A percentile compares a stretch with the other conserved stretches of the same genome.
Conservation (phyloP, 2,329 filamentous ascomycete species). For the Aspergillus nomiae region DNA sequence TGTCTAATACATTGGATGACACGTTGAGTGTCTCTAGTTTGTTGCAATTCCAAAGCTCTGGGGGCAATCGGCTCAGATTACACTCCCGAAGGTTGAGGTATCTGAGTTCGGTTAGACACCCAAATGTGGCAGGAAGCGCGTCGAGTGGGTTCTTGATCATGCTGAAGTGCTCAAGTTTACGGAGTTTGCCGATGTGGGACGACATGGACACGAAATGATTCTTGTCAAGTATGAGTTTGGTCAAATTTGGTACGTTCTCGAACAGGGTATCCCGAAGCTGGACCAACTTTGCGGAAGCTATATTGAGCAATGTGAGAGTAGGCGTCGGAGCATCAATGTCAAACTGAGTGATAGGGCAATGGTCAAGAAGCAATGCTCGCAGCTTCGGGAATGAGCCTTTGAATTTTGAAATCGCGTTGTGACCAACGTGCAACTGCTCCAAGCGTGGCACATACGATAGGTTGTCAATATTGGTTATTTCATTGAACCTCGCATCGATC, state of each 20-base stretch:
- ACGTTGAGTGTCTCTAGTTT: constrained; percentile 90
- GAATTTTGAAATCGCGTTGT: constrained; percentile 90
- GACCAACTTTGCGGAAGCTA: constrained; percentile 88
- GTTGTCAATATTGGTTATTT: constrained; percentile 83
- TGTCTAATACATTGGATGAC: constrained; percentile 88
- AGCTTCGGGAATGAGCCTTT: constrained; percentile 84
- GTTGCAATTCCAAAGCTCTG: constrained; percentile 94
- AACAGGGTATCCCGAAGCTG: constrained; percentile 86
- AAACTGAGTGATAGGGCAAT: constrained; percentile 93
- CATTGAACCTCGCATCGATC: constrained; percentile 92
- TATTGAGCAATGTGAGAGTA: constrained; percentile 80
- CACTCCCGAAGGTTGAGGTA: constrained; percentile 90
- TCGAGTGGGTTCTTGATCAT: constrained; percentile 89
- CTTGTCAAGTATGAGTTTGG: constrained; percentile 85
- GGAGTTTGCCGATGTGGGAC: constrained; percentile 78
- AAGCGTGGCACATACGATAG: constrained; percentile 81
- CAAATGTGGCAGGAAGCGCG: constrained; percentile 82
- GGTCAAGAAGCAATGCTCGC: constrained; percentile 83
- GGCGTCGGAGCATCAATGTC: constrained; percentile 76
- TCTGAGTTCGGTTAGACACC: constrained; percentile 79
- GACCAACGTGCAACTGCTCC: constrained; percentile 85
- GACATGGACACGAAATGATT: constrained; percentile 95
- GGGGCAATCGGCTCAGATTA: constrained; percentile 83
- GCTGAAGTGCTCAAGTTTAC: constrained; percentile 85
- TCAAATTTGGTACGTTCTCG: constrained; percentile 80